Evolutionary conservation across 2,329 filamentous ascomycete genomes (phyloP).

Genomic region (Berkeleyomyces basicola): DNA sequence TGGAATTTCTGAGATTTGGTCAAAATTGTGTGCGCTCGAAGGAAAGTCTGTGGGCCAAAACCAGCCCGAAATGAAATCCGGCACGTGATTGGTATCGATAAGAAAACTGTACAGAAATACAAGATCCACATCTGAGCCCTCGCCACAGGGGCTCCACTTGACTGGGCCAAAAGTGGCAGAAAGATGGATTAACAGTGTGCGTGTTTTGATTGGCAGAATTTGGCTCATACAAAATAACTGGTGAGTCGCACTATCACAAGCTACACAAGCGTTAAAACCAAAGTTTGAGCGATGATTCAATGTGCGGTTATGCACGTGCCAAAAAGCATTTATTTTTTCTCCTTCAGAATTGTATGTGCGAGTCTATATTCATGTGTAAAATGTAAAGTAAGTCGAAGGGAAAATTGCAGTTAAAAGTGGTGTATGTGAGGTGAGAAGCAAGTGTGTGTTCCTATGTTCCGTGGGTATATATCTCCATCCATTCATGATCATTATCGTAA

Average conservation of each 20-base stretch:
- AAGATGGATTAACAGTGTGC: neutral
- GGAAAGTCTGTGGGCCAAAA: conserved; percentile 11
- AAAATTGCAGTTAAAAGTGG: neutral
- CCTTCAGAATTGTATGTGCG: neutral
- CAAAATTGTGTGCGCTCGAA: conserved; percentile 13
- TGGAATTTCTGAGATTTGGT: conserved; percentile 13
- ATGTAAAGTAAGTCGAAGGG: neutral
- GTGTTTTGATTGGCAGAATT: neutral
- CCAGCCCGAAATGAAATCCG: conserved; percentile 3
- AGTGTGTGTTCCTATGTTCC: conserved; percentile 13
- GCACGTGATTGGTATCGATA: conserved; percentile 13
- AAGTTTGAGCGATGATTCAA: neutral
- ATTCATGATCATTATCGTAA: conserved; percentile 14
- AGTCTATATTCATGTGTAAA: conserved; percentile 2
- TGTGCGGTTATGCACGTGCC: too few species aligned
- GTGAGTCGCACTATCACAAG: neutral
- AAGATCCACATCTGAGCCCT: neutral
- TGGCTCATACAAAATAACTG: neutral
- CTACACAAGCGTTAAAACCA: neutral
- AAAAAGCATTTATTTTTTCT: neutral
- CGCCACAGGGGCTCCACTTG: neutral
- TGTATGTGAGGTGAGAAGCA: neutral
- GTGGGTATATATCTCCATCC: conserved; percentile 11
- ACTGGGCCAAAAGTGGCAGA: neutral
- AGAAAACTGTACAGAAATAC: neutral